These are phyloP conservation scores for Dalbergia cultrata DNA, from an alignment of 306 rosid species.

Conservation along the genomic window DNA sequence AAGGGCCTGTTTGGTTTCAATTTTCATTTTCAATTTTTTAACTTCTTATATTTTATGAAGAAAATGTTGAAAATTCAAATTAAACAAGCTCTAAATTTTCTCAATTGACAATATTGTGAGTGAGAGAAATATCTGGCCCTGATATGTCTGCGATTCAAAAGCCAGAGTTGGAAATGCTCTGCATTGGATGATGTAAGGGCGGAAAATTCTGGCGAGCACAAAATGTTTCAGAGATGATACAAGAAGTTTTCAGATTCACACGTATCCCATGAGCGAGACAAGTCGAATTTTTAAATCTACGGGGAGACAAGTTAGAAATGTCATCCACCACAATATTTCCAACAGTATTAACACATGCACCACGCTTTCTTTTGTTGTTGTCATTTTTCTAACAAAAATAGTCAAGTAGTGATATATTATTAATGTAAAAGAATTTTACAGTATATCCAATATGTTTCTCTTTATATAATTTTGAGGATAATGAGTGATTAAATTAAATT, in stretches of 20 bases:
- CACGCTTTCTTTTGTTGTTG: not conserved
- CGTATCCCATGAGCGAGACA: not conserved
- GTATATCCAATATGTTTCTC: too few relatives aligned
- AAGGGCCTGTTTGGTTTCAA: too few relatives aligned
- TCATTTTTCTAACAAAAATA: not conserved
- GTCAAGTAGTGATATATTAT: too few relatives aligned
- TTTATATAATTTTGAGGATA: too few relatives aligned
- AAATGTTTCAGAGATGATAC: not conserved
- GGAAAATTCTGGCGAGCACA: not conserved
- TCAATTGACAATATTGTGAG: not conserved
- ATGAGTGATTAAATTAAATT: too few relatives aligned
- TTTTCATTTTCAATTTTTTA: too few relatives aligned
- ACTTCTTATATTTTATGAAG: too few relatives aligned
- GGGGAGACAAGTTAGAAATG: not conserved
- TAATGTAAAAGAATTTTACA: too few relatives aligned
- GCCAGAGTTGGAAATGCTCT: not conserved
- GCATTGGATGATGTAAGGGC: not conserved
- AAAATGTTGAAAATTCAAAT: too few relatives aligned
- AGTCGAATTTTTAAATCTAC: not conserved
- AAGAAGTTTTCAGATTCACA: not conserved
- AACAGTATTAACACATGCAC: not conserved
- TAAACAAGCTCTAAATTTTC: too few relatives aligned
- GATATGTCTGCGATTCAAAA: not conserved
- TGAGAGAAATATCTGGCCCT: not conserved
- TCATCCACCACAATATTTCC: not conserved